These are phyloP conservation scores for Eucommia ulmoides DNA, from an alignment of 257 asterid genomes.

Conservation along the genomic window DNA sequence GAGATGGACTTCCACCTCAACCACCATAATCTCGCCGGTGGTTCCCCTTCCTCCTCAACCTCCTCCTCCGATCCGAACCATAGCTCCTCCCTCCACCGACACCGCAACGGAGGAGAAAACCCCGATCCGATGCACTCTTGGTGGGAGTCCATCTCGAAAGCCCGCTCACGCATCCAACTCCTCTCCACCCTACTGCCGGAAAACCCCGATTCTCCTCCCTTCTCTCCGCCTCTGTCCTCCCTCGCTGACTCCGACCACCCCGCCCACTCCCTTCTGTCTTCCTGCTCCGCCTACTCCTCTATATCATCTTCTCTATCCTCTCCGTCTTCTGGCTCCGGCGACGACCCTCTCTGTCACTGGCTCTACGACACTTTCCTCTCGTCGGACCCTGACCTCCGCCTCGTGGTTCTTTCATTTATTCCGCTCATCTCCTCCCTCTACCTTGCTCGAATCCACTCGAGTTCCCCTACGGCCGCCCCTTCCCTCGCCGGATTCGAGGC, in stretches of 20 bases:
- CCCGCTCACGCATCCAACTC: slow-evolving; percentile 87
- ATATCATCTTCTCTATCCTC: slow-evolving; percentile 42
- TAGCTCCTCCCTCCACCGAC: slow-evolving; percentile 12
- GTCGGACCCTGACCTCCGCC: slow-evolving; percentile 67
- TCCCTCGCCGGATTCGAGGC: slow-evolving; percentile 87
- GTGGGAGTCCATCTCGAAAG: slow-evolving; percentile 97
- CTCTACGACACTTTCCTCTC: slow-evolving; percentile 81
- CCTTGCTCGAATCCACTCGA: slow-evolving; percentile 58
- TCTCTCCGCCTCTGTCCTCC: slow-evolving; percentile 26
- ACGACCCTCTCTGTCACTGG: slow-evolving; percentile 86
- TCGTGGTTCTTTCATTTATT: slow-evolving; percentile 64
- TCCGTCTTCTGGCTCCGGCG: slow-evolving; percentile 58
- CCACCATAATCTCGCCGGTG: slow-evolving; percentile 28
- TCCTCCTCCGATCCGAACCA: slow-evolving; percentile 33
- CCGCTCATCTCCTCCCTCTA: slow-evolving; percentile 55
- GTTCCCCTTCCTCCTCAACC: slow-evolving; percentile 45
- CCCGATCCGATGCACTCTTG: slow-evolving; percentile 78
- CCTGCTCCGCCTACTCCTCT: slow-evolving; percentile 50
- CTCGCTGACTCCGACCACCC: slow-evolving; percentile 92
- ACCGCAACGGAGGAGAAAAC: slow-evolving; percentile 17
- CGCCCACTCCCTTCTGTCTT: slow-evolving; percentile 82
- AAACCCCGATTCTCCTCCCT: too few species aligned
- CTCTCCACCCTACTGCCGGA: slow-evolving; percentile 56
- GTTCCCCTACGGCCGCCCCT: slow-evolving; percentile 13
- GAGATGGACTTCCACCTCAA: slow-evolving; percentile 54